Conservation (phyloP, 495 filamentous ascomycete genomes). For the Annulohypoxylon nitens region DNA sequence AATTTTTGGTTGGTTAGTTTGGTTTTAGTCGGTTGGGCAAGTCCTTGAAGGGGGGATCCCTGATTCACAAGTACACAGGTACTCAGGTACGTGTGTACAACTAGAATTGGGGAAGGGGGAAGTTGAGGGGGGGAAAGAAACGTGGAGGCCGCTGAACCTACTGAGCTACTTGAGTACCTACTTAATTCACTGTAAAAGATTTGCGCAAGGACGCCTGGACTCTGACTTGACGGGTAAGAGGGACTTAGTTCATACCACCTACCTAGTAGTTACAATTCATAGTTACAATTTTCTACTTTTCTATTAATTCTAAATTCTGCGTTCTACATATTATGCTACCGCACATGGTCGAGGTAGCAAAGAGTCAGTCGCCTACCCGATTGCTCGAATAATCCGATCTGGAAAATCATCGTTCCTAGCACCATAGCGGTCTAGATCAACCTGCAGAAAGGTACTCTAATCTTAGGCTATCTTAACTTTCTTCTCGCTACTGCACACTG, state of each 20-base stretch:
- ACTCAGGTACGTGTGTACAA: constrained; percentile 14
- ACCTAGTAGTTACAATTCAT: background rate
- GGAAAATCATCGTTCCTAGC: constrained; percentile 19
- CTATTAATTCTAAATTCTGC: too few species aligned
- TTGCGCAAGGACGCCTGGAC: constrained; percentile 32
- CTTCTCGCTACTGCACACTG: constrained; percentile 16
- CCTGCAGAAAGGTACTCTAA: constrained; percentile 39
- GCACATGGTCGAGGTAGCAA: background rate
- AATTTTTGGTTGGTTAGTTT: constrained; percentile 22
- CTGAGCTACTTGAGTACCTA: constrained; percentile 18
- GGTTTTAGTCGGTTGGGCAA: constrained; percentile 38
- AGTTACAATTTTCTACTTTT: too few species aligned
- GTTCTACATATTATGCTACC: too few species aligned
- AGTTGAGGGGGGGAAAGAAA: constrained; percentile 41
- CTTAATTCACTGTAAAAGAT: constrained; percentile 26
- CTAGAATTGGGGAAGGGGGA: constrained; percentile 44
- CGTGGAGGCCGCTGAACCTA: constrained; percentile 49
- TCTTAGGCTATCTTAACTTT: constrained; percentile 34
- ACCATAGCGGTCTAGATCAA: constrained; percentile 38
- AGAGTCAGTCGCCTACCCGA: constrained; percentile 23
- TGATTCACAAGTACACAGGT: constrained; percentile 20
- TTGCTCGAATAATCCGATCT: constrained; percentile 18
- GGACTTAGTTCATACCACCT: too few species aligned
- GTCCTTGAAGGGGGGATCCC: constrained; percentile 33
- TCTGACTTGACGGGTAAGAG: background rate